Conservation (phyloP, 306 rosid species). For the Erythrophleum fordii region DNA sequence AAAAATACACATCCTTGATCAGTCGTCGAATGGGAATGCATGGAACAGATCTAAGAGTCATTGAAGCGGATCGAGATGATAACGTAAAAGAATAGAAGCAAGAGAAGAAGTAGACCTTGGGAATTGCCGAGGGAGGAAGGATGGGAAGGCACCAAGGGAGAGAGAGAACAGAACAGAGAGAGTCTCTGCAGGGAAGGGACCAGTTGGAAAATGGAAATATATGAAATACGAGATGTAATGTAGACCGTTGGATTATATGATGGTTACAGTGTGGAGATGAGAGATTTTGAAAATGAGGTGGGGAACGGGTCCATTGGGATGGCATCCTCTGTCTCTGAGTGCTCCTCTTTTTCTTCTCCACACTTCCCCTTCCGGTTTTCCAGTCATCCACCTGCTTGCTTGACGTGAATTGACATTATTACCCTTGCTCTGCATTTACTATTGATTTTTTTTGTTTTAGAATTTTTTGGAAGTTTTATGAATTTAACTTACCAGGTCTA, state of each 20-base stretch:
- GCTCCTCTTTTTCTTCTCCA: not conserved
- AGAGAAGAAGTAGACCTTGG: conserved; percentile 38
- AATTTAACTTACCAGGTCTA: too few relatives aligned
- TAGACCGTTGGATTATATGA: conserved; percentile 48
- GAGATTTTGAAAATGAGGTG: conserved; percentile 3
- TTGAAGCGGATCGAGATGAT: not conserved
- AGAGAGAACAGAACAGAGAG: not conserved
- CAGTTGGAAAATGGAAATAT: conserved; percentile 25
- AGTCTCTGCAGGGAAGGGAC: conserved; percentile 16
- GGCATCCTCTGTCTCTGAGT: not conserved
- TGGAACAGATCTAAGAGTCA: conserved; percentile 30
- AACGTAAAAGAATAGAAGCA: not conserved
- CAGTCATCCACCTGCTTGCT: not conserved
- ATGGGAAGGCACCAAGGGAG: conserved; percentile 19
- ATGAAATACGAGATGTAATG: conserved; percentile 24
- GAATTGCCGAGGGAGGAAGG: conserved; percentile 31
- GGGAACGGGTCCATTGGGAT: conserved; percentile 21
- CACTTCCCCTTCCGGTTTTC: not conserved
- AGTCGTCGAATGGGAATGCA: not conserved
- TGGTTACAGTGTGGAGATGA: not conserved
- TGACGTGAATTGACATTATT: not conserved
- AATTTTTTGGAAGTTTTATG: too few relatives aligned
- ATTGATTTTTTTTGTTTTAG: too few relatives aligned
- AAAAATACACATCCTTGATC: not conserved
- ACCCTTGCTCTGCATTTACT: not conserved